Percentiles rank a stretch among this genome's conserved stretches.
Evolutionary conservation across 2,329 filamentous ascomycete genomes (phyloP).

Genomic region (Epichloe uncinata): DNA sequence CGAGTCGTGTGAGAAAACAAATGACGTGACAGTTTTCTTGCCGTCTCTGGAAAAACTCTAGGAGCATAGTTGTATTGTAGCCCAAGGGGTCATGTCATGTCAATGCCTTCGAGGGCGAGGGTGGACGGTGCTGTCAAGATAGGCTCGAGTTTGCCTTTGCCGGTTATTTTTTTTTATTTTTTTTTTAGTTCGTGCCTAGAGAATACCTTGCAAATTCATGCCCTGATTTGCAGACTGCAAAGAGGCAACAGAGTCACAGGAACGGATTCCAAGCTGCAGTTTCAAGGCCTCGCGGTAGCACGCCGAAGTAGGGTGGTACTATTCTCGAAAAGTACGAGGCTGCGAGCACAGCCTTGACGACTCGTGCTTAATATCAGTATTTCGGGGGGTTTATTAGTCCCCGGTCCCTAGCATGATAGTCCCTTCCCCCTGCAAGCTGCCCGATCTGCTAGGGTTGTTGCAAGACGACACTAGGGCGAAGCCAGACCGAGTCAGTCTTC

Average conservation of each 20-base stretch:
- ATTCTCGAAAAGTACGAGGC: slow-evolving; percentile 14
- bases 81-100: background rate
- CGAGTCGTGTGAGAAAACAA: background rate
- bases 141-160: slow-evolving; percentile 4
- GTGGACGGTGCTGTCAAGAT: slow-evolving; percentile 7
- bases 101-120: background rate
- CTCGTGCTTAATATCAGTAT: slow-evolving; percentile 25
- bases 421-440: slow-evolving; percentile 23
- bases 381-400: slow-evolving; percentile 24
- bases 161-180: background rate
- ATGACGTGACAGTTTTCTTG: background rate
- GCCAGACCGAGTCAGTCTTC: slow-evolving; percentile 10
- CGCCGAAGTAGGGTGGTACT: slow-evolving; percentile 7
- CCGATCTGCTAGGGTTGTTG: slow-evolving; percentile 17
- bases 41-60: background rate
- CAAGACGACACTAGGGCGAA: slow-evolving; percentile 26
- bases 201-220: background rate
- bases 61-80: background rate
- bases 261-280: background rate
- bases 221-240: background rate
- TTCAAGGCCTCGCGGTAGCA: slow-evolving; percentile 6
- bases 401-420: slow-evolving; percentile 25
- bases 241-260: background rate
- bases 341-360: slow-evolving; percentile 24
- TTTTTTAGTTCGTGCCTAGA: background rate